Conservation (phyloP, 1,284 basidiomycete genomes). For the Malassezia dermatis region DNA sequence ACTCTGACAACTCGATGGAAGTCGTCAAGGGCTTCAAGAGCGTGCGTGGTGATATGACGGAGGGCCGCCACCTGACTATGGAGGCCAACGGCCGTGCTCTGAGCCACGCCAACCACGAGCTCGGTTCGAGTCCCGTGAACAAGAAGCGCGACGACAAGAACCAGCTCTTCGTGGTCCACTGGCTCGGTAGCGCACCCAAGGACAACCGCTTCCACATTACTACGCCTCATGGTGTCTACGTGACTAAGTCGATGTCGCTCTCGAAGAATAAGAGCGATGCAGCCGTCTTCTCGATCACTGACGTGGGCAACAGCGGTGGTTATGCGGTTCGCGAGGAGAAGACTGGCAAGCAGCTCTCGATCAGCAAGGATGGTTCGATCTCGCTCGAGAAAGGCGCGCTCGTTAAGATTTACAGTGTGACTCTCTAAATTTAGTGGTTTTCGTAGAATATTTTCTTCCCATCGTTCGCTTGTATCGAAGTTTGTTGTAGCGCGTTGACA, state of each 20-base stretch:
- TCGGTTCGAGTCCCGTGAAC: neutral
- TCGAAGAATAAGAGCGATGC: conserved; percentile 7
- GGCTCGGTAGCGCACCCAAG: conserved; percentile 1
- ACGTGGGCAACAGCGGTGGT: conserved; percentile 15
- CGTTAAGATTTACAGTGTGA: conserved; percentile 4
- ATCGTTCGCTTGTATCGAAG: neutral
- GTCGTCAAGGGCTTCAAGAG: conserved; percentile 23
- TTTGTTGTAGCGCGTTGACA: neutral
- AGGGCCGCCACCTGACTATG: conserved; percentile 25
- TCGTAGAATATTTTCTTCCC: neutral
- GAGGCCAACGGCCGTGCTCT: conserved; percentile 21
- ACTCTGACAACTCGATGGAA: conserved; percentile 13
- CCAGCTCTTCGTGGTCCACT: conserved; percentile 11
- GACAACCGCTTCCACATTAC: conserved; percentile 9
- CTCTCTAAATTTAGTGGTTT: neutral
- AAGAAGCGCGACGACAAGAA: neutral
- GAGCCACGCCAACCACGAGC: conserved; percentile 1
- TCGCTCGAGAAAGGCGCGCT: neutral
- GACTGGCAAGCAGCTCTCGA: neutral
- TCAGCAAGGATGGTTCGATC: neutral
- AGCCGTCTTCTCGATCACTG: conserved; percentile 8
- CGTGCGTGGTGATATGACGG: conserved; percentile 24
- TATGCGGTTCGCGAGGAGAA: conserved; percentile 4
- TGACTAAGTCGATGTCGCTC: conserved; percentile 5
- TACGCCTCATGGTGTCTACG: neutral